Base-by-base conservation (phyloP, 2,329 filamentous ascomycete genomes). In the Monosporascus sp. region DNA sequence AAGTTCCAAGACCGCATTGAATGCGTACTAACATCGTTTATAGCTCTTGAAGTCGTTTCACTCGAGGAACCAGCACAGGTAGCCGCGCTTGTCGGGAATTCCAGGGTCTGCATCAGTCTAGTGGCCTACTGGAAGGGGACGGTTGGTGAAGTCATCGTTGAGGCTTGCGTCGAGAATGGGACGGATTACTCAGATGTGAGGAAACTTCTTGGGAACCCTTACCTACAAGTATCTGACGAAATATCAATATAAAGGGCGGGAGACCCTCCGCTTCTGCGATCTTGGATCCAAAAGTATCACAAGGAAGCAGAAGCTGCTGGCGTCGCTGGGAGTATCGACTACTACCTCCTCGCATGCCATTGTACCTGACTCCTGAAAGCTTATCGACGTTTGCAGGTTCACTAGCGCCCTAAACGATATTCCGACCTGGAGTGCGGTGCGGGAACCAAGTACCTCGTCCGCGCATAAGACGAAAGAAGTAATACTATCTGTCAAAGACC, bases 141-240 rank as follows among this genome's bases (percentile, higher is more conserved):
- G 8, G 55, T 56, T 14, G 61, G 61, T 17, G 57, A 56, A 40
- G 24, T 52, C 6, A 53, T 63, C 7, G 53, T 64, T 2, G n/a
- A 59, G 9, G 58, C 61, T 38, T 64, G 62, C 48, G 17, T 62
- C 19, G 56, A 58, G 44, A 61, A 57, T 46, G 43, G 56, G 11
- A 63, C 59, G 16, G 60, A 64, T 45, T 64, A 63, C 38, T 24
- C 63, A 26, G 62, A 64, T 20, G 55, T 61, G 50, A 54, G 60
- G 56, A 3, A n/a, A 16, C 38, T 38, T 16, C 34, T 50, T 26
- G 51, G 11, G 4, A 24, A 14, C 38, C 22, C 2, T 22, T 20
- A n/a, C 19, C 20, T 38, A n/a, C 3, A 36, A 27, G 7, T 34
- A 19, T 27, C 19, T 47, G 20, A 37, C 24, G 16, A 20, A 24